phyloP scores from a whole-genome alignment of 2,329 filamentous ascomycete genomes.

The Colletotrichum higginsianum region DNA sequence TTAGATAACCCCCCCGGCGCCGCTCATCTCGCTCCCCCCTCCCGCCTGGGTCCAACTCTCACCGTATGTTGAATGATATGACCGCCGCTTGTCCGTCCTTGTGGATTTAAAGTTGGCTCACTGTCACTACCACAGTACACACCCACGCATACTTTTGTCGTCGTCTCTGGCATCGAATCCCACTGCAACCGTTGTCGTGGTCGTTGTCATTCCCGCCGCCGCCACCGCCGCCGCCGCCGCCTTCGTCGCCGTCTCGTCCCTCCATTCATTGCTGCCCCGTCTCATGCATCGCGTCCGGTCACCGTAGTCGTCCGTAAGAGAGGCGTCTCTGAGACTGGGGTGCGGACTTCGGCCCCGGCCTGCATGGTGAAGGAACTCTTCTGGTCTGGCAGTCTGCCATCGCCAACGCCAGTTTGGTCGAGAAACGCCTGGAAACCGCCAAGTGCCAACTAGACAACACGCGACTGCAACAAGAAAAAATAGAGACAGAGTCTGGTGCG shows the following conservation, averaged over 20 bases:
- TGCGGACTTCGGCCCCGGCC: conserved; percentile 35
- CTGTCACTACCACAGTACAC: conserved; percentile 29
- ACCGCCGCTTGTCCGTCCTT: conserved; percentile 34
- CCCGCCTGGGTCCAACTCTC: conserved; percentile 40
- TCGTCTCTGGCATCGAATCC: conserved; percentile 34
- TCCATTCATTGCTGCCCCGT: conserved; percentile 12
- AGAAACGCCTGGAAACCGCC: conserved; percentile 14
- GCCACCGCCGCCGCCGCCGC: background rate
- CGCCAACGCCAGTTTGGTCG: conserved; percentile 29
- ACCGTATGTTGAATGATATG: conserved; percentile 42
- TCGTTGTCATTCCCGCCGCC: background rate
- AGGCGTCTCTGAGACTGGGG: conserved; percentile 39
- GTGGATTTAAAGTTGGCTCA: conserved; percentile 41
- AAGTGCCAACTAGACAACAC: background rate
- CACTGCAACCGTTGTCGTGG: conserved; percentile 20
- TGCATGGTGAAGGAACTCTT: conserved; percentile 38
- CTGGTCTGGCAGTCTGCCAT: conserved; percentile 39
- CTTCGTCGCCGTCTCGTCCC: conserved; percentile 21
- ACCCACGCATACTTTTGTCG: background rate
- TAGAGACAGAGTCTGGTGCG: background rate
- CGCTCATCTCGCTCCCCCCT: conserved; percentile 42
- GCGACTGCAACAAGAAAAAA: conserved; percentile 1
- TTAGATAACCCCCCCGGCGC: conserved; percentile 42
- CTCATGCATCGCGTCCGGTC: conserved; percentile 34
- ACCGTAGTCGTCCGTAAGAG: conserved; percentile 31